Conservation (phyloP, 2,329 filamentous ascomycete species). For the Mycocentrospora acerina region DNA sequence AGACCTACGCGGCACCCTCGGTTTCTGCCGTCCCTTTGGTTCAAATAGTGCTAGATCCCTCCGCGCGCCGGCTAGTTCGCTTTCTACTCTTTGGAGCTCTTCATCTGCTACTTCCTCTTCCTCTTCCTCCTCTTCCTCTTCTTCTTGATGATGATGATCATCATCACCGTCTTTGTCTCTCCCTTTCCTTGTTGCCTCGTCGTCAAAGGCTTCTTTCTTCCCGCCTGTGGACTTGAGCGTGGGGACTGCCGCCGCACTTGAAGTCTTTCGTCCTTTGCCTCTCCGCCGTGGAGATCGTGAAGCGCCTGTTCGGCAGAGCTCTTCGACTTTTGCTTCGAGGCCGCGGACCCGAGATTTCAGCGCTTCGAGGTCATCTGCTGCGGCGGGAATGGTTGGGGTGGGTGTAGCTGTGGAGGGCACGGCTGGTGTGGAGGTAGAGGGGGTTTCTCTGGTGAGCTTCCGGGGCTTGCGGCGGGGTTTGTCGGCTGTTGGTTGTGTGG, state of each 20-base stretch:
- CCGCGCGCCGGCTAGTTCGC: conserved; percentile 35
- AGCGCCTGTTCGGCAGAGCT: conserved; percentile 25
- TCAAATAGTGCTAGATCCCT: conserved; percentile 31
- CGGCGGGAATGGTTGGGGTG: background rate
- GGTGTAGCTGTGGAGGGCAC: conserved; percentile 3
- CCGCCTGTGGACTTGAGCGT: conserved; percentile 15
- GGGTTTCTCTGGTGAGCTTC: conserved; percentile 37
- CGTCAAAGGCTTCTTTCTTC: conserved; percentile 1
- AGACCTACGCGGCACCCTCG: too few species aligned
- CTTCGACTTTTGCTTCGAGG: conserved; percentile 41
- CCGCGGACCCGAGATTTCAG: conserved; percentile 38
- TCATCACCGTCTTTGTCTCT: conserved; percentile 34
- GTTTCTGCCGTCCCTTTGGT: too few species aligned
- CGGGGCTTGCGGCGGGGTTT: conserved; percentile 31
- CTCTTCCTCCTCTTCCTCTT: conserved; percentile 9
- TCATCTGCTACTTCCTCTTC: conserved; percentile 34
- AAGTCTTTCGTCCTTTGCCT: conserved; percentile 34
- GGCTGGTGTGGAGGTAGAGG: conserved; percentile 6
- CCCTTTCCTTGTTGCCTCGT: conserved; percentile 9
- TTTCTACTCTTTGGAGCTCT: conserved; percentile 34
- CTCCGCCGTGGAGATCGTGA: conserved; percentile 34
- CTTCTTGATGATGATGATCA: conserved; percentile 28
- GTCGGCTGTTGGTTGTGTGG: conserved; percentile 7
- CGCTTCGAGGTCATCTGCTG: conserved; percentile 35
- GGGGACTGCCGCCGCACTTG: conserved; percentile 18